phyloP scores from a whole-genome alignment of 495 filamentous ascomycete genomes.

The Lichina pygmaea region DNA sequence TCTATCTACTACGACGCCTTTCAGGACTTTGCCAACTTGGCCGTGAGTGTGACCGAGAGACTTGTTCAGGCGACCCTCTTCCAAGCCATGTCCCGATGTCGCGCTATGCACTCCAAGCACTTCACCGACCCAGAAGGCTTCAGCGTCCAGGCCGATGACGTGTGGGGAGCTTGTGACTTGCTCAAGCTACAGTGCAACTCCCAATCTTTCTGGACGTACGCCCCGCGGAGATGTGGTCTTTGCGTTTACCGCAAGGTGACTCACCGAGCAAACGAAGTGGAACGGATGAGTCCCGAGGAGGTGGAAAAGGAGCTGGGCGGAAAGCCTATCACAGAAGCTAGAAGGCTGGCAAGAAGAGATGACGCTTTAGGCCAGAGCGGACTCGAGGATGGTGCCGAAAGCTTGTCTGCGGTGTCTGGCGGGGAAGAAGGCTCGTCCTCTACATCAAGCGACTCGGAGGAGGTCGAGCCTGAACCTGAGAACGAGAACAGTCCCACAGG shows the following conservation, averaged over 20 bases:
- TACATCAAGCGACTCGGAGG: too few species aligned
- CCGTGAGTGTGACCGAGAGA: constrained; percentile 35
- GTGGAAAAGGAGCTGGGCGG: constrained; percentile 22
- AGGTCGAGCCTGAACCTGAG: too few species aligned
- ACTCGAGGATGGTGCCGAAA: too few species aligned
- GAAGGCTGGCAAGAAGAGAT: too few species aligned
- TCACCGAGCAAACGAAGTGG: constrained; percentile 7
- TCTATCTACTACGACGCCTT: constrained; percentile 40
- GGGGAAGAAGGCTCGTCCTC: too few species aligned
- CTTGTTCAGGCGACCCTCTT: constrained; percentile 39
- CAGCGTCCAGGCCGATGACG: constrained; percentile 29
- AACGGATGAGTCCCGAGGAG: constrained; percentile 22
- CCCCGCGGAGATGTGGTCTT: constrained; percentile 30
- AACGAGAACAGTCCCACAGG: too few species aligned
- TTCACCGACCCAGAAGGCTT: constrained; percentile 1
- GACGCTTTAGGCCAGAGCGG: too few species aligned
- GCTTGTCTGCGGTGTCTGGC: too few species aligned
- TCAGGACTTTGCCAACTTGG: constrained; percentile 44
- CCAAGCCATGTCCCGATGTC: constrained; percentile 30
- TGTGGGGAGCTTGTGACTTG: constrained; percentile 32
- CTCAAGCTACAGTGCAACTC: constrained; percentile 19
- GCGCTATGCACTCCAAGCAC: constrained; percentile 13
- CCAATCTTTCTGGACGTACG: constrained; percentile 27
- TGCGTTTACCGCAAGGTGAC: constrained; percentile 18
- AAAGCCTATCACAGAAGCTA: too few species aligned